Conservation (phyloP, 2,329 filamentous ascomycete genomes). For the Talaromyces sp. region DNA sequence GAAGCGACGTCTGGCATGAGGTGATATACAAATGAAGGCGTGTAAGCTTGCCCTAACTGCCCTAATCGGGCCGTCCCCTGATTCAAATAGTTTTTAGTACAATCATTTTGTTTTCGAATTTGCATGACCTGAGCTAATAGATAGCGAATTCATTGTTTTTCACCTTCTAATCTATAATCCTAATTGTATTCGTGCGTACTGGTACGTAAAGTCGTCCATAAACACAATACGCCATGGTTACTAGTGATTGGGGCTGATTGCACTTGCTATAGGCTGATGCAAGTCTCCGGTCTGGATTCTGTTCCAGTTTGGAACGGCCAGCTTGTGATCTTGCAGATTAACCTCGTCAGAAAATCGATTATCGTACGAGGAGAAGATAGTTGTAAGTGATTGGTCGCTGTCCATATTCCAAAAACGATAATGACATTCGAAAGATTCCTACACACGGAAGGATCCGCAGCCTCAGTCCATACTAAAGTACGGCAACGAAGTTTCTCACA, state of each 20-base stretch:
- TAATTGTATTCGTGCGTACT: not conserved
- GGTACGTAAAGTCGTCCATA: not conserved
- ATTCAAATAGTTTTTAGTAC: not conserved
- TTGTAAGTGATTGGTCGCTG: not conserved
- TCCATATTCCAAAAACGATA: not conserved
- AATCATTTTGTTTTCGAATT: not conserved
- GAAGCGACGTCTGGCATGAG: not conserved
- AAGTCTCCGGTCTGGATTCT: not conserved
- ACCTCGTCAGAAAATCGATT: not conserved
- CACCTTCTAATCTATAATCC: not conserved
- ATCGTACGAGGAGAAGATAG: not conserved
- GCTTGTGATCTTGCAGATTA: not conserved
- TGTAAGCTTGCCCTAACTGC: not conserved
- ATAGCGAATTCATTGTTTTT: not conserved
- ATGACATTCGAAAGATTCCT: not conserved
- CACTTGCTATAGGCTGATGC: not conserved
- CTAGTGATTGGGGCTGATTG: not conserved
- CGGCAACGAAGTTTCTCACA: not conserved
- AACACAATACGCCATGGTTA: not conserved
- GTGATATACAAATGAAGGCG: not conserved
- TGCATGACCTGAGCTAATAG: not conserved
- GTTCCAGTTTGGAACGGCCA: not conserved
- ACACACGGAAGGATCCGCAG: not conserved
- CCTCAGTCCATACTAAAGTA: not conserved
- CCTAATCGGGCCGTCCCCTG: not conserved